phyloP scores from a whole-genome alignment of 352 stramenopile species.

The Pelagophyceae sp. region DNA sequence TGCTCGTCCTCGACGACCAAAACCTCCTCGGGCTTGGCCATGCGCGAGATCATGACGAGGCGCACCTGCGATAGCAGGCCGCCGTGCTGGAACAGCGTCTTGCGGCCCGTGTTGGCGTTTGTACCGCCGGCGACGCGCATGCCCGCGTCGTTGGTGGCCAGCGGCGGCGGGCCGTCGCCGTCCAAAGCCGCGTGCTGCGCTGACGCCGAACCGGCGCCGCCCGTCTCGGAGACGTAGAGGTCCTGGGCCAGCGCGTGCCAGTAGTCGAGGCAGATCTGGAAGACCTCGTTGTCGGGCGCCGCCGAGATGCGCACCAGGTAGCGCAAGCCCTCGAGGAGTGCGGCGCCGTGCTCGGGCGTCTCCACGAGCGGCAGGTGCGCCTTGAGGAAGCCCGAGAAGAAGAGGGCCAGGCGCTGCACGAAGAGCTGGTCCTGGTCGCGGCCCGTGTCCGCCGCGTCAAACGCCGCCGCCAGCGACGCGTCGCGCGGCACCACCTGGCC shows the following conservation, averaged over 20 bases:
- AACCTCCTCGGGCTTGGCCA: slow-evolving; percentile 99
- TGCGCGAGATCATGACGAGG: slow-evolving; percentile 95
- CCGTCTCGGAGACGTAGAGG: slow-evolving; percentile 80
- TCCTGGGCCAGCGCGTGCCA: slow-evolving; percentile 92
- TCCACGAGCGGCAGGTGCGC: slow-evolving; percentile 90
- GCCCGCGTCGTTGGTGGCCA: background rate
- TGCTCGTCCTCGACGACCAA: slow-evolving; percentile 99
- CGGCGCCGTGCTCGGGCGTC: slow-evolving; percentile 73
- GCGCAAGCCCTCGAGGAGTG: slow-evolving; percentile 72
- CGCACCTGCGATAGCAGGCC: slow-evolving; percentile 84
- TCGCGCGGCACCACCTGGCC: slow-evolving; percentile 75
- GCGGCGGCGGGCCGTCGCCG: slow-evolving; percentile 24
- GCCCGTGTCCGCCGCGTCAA: slow-evolving; percentile 60
- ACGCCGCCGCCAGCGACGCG: slow-evolving; percentile 63
- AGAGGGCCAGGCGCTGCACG: slow-evolving; percentile 90
- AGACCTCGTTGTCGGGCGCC: slow-evolving; percentile 83
- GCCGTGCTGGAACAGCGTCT: slow-evolving; percentile 12
- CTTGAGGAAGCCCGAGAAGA: slow-evolving; percentile 84
- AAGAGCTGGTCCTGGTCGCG: slow-evolving; percentile 90
- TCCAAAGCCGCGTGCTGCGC: slow-evolving; percentile 38
- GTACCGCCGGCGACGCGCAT: slow-evolving; percentile 49
- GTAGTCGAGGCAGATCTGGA: slow-evolving; percentile 98
- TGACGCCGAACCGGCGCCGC: slow-evolving; percentile 44
- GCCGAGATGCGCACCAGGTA: slow-evolving; percentile 71
- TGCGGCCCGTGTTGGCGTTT: background rate